phyloP scores from a whole-genome alignment of 768 basidiomycete species.

The Phaeotremella fagi region DNA sequence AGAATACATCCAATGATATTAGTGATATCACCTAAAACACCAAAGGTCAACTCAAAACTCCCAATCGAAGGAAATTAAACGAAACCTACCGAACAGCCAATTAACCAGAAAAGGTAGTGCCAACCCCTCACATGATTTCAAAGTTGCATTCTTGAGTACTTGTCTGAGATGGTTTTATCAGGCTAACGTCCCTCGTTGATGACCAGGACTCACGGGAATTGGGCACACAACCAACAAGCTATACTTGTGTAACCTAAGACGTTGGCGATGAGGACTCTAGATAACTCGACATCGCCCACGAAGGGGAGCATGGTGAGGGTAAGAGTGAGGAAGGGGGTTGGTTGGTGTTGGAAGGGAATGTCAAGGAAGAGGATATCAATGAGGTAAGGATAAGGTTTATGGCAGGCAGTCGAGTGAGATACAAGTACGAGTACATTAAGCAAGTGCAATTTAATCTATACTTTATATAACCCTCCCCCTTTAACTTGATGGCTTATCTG shows the following conservation, averaged over 20 bases:
- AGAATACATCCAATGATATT: constrained; percentile 77
- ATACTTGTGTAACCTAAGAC: constrained; percentile 42
- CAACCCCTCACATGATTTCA: constrained; percentile 79
- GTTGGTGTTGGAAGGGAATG: too few species aligned
- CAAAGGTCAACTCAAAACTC: neutral
- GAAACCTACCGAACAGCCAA: constrained; percentile 75
- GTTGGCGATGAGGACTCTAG: constrained; percentile 6
- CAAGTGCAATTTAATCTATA: too few species aligned
- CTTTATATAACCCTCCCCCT: too few species aligned
- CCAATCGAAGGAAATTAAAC: neutral
- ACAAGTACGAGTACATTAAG: too few species aligned
- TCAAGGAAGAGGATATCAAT: too few species aligned
- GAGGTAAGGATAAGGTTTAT: too few species aligned
- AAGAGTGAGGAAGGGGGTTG: too few species aligned
- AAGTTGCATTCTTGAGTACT: constrained; percentile 68
- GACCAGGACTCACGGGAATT: constrained; percentile 35
- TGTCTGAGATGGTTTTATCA: constrained; percentile 55
- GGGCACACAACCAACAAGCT: constrained; percentile 43
- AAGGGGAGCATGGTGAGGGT: too few species aligned
- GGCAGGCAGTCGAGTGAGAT: too few species aligned
- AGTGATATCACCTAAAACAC: constrained; percentile 72
- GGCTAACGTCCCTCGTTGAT: neutral
- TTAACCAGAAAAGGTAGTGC: constrained; percentile 88
- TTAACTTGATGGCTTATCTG: too few species aligned
- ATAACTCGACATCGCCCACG: neutral